Evolutionary conservation across 163 green algal genomes (phyloP).

Genomic region (Scenedesmus sp.): DNA sequence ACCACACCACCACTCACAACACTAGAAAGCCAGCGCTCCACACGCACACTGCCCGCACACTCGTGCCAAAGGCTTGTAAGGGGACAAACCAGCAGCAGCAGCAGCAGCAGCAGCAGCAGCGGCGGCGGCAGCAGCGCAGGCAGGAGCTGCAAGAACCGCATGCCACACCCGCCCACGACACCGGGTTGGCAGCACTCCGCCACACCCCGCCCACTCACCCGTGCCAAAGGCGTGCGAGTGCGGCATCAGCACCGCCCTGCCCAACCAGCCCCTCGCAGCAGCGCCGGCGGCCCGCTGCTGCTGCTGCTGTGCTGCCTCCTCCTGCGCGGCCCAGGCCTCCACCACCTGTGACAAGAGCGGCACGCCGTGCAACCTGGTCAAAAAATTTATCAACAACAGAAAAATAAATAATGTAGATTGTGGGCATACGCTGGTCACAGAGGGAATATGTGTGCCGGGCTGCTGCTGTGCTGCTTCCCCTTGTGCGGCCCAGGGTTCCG

Average conservation of each 20-base stretch:
- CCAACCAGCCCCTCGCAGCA: not conserved
- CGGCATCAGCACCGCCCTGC: not conserved
- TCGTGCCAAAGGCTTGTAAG: no score
- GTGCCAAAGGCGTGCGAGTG: conserved; percentile 2
- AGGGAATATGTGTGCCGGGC: no score
- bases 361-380: no score
- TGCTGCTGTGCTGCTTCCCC: conserved; percentile 13
- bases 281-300: not conserved
- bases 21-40: no score
- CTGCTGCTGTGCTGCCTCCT: conserved; percentile 14
- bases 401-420: no score
- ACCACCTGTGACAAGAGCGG: conserved; percentile 9
- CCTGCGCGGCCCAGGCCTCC: conserved; percentile 12
- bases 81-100: no score
- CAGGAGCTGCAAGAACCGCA: not conserved
- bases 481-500: conserved; percentile 8
- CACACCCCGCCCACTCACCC: not conserved
- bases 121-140: no score
- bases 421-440: no score
- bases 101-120: no score
- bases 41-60: not conserved
- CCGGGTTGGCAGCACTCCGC: no score
- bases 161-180: no score
- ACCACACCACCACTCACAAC: not conserved
- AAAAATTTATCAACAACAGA: not conserved